Percentiles rank a stretch among this genome's conserved stretches.
phyloP scores from a whole-genome alignment of 2,329 filamentous ascomycete species.

The Neurospora sp. region DNA sequence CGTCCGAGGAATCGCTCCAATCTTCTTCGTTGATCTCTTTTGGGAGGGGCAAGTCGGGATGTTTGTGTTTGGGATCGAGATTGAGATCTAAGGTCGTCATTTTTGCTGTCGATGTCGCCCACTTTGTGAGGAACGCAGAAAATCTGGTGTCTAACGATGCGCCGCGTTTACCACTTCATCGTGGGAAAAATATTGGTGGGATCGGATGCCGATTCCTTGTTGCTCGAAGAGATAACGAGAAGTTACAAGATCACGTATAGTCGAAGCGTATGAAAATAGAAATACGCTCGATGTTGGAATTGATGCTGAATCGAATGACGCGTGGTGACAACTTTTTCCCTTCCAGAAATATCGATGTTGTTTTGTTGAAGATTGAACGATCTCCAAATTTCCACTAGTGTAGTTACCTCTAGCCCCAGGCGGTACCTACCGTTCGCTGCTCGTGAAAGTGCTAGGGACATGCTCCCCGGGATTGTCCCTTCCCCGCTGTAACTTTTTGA shows the following conservation, averaged over 20 bases:
- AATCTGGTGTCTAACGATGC: not conserved
- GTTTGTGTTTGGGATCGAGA: not conserved
- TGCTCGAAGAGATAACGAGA: not conserved
- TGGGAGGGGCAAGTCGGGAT: not conserved
- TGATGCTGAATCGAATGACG: not conserved
- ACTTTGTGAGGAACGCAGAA: not conserved
- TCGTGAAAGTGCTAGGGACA: not conserved
- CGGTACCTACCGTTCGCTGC: not conserved
- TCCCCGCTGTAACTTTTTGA: not conserved
- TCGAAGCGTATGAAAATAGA: not conserved
- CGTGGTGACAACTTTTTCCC: not conserved
- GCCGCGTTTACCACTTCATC: not conserved
- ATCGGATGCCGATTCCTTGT: not conserved
- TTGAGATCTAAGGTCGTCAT: not conserved
- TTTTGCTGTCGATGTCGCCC: not conserved
- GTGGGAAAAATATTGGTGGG: not conserved
- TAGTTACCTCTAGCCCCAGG: not conserved
- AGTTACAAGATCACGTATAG: not conserved
- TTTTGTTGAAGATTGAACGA: not conserved
- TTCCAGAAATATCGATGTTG: not conserved
- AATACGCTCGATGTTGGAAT: not conserved
- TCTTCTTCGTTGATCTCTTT: constrained; percentile 15
- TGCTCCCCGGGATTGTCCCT: not conserved
- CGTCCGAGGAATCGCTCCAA: constrained; percentile 18
- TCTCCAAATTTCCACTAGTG: not conserved